These are phyloP conservation scores for Calonectria montana DNA, from an alignment of 2,329 filamentous ascomycete species.

Conservation along the genomic window DNA sequence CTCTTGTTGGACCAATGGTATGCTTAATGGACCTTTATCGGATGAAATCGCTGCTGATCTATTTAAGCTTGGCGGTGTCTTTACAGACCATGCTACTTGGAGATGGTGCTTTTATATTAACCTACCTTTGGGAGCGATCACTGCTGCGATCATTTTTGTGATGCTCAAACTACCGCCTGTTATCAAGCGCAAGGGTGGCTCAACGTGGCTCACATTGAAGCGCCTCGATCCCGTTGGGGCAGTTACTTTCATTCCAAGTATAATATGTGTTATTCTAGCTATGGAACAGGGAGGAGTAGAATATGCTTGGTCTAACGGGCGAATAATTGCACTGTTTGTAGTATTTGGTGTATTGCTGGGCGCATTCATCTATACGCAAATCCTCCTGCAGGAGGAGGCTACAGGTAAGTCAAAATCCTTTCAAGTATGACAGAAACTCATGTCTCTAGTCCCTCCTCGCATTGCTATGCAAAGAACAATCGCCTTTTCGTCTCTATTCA, in stretches of 20 bases:
- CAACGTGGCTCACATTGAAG: not conserved
- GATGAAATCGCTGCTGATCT: not conserved
- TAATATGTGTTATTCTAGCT: not conserved
- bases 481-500: conserved; percentile 12
- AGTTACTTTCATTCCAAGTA: not conserved
- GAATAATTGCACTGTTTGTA: conserved; percentile 25
- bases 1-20: conserved; percentile 44
- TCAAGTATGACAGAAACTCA: not conserved
- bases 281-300: not conserved
- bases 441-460: conserved; percentile 6
- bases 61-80: conserved; percentile 44
- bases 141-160: conserved; percentile 46
- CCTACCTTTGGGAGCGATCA: conserved; percentile 43
- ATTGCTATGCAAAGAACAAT: conserved; percentile 17
- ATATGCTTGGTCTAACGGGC: not conserved
- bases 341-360: conserved; percentile 20
- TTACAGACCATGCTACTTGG: conserved; percentile 43
- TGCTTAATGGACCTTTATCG: not conserved
- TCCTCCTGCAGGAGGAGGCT: conserved; percentile 20
- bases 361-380: conserved; percentile 16
- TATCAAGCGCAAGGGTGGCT: conserved; percentile 29
- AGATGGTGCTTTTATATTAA: conserved; percentile 33
- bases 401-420: not conserved
- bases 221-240: not conserved
- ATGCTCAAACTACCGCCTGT: conserved; percentile 45